Conservation (phyloP, 345 rosid species). For the Anastatica hierochuntica region DNA sequence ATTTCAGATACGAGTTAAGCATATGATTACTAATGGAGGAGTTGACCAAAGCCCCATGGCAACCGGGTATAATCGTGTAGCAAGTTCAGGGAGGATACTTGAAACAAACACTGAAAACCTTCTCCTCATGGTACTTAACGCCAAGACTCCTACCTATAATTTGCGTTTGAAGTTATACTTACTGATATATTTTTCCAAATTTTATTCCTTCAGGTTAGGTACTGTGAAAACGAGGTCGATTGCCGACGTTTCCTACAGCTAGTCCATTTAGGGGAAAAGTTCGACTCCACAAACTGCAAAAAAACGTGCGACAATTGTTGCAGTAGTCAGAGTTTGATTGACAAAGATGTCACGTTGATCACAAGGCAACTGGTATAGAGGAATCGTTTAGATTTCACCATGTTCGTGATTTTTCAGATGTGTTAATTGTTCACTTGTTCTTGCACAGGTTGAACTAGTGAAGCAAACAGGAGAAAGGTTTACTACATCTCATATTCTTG, state of each 20-base stretch:
- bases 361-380: constrained; percentile 84
- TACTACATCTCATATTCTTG: constrained; percentile 83
- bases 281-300: constrained; percentile 57
- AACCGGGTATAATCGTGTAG: constrained; percentile 48
- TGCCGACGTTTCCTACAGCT: constrained; percentile 89
- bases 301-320: constrained; percentile 89
- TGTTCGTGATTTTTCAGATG: constrained; percentile 8
- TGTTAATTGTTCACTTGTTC: neutral
- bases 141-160: neutral
- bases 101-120: constrained; percentile 93
- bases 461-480: constrained; percentile 61
- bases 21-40: constrained; percentile 87
- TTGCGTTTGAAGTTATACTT: neutral
- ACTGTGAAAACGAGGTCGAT: constrained; percentile 90
- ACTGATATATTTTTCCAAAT: constrained; percentile 11
- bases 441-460: constrained; percentile 76
- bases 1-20: constrained; percentile 79
- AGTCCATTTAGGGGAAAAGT: constrained; percentile 89
- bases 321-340: constrained; percentile 47
- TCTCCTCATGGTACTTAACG: constrained; percentile 59
- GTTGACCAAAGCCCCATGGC: constrained; percentile 68
- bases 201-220: constrained; percentile 64
- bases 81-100: constrained; percentile 60
- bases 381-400: neutral
- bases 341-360: constrained; percentile 74